These are phyloP conservation scores for Monosporozyma unispora DNA, from an alignment of 805 yeast genomes.

Conservation along the genomic window DNA sequence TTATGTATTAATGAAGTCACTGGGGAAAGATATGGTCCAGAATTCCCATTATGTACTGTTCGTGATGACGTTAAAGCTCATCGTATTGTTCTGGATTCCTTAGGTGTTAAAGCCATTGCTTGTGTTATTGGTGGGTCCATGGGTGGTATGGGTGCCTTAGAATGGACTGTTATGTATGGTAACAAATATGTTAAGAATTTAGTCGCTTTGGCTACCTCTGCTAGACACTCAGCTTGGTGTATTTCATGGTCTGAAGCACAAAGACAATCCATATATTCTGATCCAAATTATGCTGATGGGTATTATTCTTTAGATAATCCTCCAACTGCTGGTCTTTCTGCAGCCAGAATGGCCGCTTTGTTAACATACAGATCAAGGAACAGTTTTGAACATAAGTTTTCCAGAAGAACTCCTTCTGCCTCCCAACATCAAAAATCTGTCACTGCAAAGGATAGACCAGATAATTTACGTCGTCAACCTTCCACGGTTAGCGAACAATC, in stretches of 20 bases:
- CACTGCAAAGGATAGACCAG: neutral
- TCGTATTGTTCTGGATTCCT: constrained; percentile 60
- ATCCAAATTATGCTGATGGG: constrained; percentile 88
- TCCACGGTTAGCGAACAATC: constrained; percentile 55
- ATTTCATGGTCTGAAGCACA: constrained; percentile 99
- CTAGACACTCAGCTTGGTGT: constrained; percentile 96
- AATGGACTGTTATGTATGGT: constrained; percentile 58
- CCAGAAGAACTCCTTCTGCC: constrained; percentile 61
- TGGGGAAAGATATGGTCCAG: constrained; percentile 79
- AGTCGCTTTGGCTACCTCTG: constrained; percentile 87
- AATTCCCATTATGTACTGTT: constrained; percentile 88
- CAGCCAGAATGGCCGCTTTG: constrained; percentile 96
- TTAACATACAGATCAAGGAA: constrained; percentile 87
- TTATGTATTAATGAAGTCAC: constrained; percentile 71
- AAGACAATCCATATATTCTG: constrained; percentile 90
- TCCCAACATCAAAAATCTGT: constrained; percentile 27
- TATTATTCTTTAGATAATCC: constrained; percentile 71
- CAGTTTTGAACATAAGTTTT: constrained; percentile 84
- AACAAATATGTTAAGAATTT: constrained; percentile 61
- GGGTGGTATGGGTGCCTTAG: constrained; percentile 97
- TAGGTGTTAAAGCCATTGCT: constrained; percentile 75
- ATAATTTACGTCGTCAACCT: constrained; percentile 20
- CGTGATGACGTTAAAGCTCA: constrained; percentile 86
- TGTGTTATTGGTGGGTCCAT: constrained; percentile 92
- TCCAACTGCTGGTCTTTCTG: constrained; percentile 80